Base-by-base conservation (phyloP, 148 eudicot genomes). In the Chenopodium berlandieri region DNA sequence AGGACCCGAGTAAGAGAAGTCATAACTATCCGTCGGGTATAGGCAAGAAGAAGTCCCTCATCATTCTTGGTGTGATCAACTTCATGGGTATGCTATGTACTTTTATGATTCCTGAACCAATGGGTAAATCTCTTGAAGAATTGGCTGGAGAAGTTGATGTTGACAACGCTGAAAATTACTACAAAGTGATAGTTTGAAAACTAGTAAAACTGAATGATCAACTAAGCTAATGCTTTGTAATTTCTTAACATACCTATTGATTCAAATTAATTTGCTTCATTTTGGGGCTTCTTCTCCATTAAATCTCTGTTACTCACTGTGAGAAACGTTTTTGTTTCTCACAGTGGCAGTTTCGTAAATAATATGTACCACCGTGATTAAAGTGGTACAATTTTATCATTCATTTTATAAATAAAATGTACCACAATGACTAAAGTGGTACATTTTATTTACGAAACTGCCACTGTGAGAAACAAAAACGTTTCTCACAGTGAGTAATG, bases 121-220 rank as follows among this genome's bases (percentile, higher is more conserved):
- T 88, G 25, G 94, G 94, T 0, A 84, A 84, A 25, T 91, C 94
- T 0, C 89, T 91, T 7, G 91, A 91, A 58, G 93, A 91, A 64
- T 23, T 83, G 4, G 84, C 92, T 0, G 85, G 85, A 0, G 92
- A 90, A 58, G 71, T 14, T 25, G 31, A 14, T 7, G 1, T 7
- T 1, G 84, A 82, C 19, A 81, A 80, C 1, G 82, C 69, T 22
- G 73, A 81, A 6, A 8, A 56, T 12, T 22, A 54, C 6, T 32
- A 7, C 17, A 32, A 17, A 73, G 60, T 12, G 30, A 6, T 6
- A 9, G 80, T 11, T 78, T 78, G 80, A 78, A n/a, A 13, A 30
- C 23, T 1, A 58, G 4, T 58, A 4, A 58, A 40, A 40, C 44
- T 23, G 2, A 9, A 2, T 65, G 32, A 13, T 56, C 22, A 19